Evolutionary conservation across 2,329 filamentous ascomycete genomes (phyloP).

Genomic region (Verticillium nubilum): DNA sequence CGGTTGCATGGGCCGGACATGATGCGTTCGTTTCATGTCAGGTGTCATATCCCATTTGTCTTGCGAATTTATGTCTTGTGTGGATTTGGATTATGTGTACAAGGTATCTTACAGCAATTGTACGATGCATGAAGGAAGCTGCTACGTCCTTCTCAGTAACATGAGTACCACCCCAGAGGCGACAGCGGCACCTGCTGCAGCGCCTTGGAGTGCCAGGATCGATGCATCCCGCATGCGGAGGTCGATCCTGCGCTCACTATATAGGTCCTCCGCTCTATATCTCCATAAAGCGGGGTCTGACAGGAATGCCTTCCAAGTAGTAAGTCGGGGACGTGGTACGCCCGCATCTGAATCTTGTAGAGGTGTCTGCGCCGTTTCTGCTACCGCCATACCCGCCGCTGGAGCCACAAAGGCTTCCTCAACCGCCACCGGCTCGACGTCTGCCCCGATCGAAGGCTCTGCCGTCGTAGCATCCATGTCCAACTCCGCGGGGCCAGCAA

Average conservation of each 20-base stretch:
- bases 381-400: conserved; percentile 5
- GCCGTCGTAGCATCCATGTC: conserved; percentile 5
- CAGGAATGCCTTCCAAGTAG: conserved; percentile 38
- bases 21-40: neutral
- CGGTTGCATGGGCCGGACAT: neutral
- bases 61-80: conserved; percentile 1
- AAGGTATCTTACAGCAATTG: neutral
- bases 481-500: conserved; percentile 17
- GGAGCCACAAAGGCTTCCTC: conserved; percentile 3
- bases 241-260: conserved; percentile 59
- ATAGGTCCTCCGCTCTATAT: conserved; percentile 49
- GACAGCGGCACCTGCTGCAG: conserved; percentile 58
- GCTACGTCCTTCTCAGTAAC: conserved; percentile 30
- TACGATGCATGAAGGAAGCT: neutral
- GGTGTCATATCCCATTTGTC: no score
- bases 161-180: conserved; percentile 49
- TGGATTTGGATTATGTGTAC: neutral
- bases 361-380: neutral
- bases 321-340: neutral
- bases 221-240: conserved; percentile 67
- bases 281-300: conserved; percentile 40
- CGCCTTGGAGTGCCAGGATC: conserved; percentile 62
- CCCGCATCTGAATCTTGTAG: conserved; percentile 2
- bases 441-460: conserved; percentile 10
- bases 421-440: conserved; percentile 21